These are phyloP conservation scores for Ramaria sp. DNA, from an alignment of 768 basidiomycete genomes.

Conservation along the genomic window DNA sequence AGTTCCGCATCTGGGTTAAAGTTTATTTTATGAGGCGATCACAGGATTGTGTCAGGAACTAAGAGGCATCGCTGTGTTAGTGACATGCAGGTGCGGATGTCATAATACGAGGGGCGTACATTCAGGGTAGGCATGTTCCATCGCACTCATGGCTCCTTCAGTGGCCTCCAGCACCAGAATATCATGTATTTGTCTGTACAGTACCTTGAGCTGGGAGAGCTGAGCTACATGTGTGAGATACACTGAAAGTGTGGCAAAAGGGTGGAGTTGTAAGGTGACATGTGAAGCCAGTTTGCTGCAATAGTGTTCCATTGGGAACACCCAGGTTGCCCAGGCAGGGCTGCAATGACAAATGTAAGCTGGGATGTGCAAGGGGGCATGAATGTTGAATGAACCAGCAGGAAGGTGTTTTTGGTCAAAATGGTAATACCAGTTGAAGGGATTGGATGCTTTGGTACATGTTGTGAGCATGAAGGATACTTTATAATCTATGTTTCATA, in stretches of 20 bases:
- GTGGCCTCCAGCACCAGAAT: neutral
- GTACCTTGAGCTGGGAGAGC: slow-evolving; percentile 16
- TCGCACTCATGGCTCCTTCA: neutral
- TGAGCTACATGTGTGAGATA: slow-evolving; percentile 10
- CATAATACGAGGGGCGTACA: neutral
- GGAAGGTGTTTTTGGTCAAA: neutral
- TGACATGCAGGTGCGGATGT: neutral
- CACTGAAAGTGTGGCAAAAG: neutral
- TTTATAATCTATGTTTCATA: neutral
- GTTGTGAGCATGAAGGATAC: too few relatives aligned
- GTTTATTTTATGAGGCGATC: neutral
- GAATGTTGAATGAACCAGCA: neutral
- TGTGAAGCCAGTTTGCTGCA: neutral
- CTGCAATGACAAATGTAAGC: neutral
- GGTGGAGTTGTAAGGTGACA: neutral
- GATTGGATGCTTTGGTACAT: too few relatives aligned
- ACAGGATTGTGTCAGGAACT: neutral
- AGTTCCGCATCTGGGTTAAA: neutral
- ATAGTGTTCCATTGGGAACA: slow-evolving; percentile 24
- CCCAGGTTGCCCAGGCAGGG: slow-evolving; percentile 9
- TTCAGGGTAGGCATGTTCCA: neutral
- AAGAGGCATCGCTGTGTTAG: neutral
- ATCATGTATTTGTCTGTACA: slow-evolving; percentile 16
- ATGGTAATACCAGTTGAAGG: neutral
- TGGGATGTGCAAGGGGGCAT: neutral